Evolutionary conservation across 129 eudicot species (phyloP).

Genomic region (Heracleum sosnowskyi): DNA sequence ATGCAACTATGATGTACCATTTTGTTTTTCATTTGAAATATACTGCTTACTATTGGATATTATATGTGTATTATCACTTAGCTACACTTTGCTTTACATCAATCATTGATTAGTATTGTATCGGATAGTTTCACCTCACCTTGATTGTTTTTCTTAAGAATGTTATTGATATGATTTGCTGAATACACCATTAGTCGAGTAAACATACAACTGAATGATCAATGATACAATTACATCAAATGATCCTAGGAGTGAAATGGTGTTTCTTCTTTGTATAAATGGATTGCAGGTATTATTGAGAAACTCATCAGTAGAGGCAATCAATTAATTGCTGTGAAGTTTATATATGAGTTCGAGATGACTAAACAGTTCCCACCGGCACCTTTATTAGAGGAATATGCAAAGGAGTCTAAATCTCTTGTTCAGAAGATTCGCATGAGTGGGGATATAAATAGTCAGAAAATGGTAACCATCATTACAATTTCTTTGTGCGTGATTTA

Average conservation of each 20-base stretch:
- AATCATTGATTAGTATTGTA: not conserved
- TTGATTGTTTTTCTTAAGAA: not conserved
- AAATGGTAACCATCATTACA: conserved; percentile 19
- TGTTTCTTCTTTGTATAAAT: not conserved
- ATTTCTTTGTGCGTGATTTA: not conserved
- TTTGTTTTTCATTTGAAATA: not conserved
- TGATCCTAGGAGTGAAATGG: not conserved
- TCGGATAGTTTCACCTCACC: not conserved
- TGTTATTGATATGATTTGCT: not conserved
- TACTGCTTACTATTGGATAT: not conserved
- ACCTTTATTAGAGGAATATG: conserved; percentile 23
- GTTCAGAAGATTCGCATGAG: conserved; percentile 19
- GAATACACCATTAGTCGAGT: not conserved
- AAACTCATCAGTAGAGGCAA: conserved; percentile 33
- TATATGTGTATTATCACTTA: not conserved
- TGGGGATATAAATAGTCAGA: conserved; percentile 20
- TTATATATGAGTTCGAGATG: conserved; percentile 26
- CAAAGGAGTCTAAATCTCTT: conserved; percentile 20
- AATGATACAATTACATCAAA: not conserved
- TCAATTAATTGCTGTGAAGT: conserved; percentile 35
- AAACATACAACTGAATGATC: not conserved
- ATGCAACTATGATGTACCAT: not conserved
- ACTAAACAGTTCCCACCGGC: conserved; percentile 37
- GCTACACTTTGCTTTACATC: not conserved
- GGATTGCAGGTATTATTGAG: conserved; percentile 27